phyloP scores from a whole-genome alignment of 176 grass and related monocot genomes.

The Phoenix dactylifera region DNA sequence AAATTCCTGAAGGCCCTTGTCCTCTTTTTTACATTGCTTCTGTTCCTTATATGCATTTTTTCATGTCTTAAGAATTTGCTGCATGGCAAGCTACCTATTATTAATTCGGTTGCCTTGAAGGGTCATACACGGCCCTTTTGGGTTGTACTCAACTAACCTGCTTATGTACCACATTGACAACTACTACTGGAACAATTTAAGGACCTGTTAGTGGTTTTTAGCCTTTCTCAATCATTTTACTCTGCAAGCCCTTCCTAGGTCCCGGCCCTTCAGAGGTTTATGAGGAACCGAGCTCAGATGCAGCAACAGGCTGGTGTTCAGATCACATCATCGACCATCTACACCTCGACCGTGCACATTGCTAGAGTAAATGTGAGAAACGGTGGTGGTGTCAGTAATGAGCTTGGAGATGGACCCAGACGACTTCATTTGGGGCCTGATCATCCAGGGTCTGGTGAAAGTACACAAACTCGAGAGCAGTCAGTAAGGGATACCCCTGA shows the following conservation, averaged over 20 bases:
- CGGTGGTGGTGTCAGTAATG: conserved; percentile 22
- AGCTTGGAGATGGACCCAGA: conserved; percentile 25
- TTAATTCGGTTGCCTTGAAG: too few species aligned
- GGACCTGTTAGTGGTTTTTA: too few species aligned
- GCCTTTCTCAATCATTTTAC: conserved; percentile 5
- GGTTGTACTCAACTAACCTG: too few species aligned
- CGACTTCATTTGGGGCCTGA: conserved; percentile 13
- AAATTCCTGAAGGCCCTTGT: too few species aligned
- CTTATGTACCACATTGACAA: too few species aligned
- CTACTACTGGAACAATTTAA: too few species aligned
- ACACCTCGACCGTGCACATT: conserved; percentile 91
- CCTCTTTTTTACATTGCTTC: too few species aligned
- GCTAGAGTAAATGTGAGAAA: conserved; percentile 74
- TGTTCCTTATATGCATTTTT: too few species aligned
- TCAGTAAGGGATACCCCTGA: conserved; percentile 7
- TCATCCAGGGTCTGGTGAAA: conserved; percentile 24
- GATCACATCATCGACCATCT: conserved; percentile 80
- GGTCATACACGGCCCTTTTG: too few species aligned
- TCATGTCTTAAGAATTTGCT: too few species aligned
- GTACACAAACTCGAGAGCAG: conserved; percentile 27
- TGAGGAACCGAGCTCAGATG: conserved; percentile 58
- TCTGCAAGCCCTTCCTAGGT: conserved; percentile 39
- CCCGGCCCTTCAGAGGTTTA: conserved; percentile 92
- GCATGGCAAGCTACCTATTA: too few species aligned
- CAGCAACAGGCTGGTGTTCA: conserved; percentile 87